phyloP scores from a whole-genome alignment of 495 filamentous ascomycete species.

The Pseudevernia furfuracea region DNA sequence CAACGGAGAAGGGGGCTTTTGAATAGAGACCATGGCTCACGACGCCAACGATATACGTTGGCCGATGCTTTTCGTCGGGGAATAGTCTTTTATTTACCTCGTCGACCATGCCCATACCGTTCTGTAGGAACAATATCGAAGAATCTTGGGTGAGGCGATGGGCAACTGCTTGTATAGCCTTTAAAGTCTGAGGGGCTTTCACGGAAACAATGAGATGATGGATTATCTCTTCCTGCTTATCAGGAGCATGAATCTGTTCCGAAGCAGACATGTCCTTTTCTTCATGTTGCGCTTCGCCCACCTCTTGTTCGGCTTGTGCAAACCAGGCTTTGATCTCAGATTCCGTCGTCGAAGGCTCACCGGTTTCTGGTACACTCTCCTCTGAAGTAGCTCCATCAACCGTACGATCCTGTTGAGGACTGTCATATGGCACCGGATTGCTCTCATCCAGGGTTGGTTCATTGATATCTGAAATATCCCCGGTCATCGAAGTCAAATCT shows the following conservation, averaged over 20 bases:
- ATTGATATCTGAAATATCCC: too few relatives aligned
- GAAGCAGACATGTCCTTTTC: not conserved
- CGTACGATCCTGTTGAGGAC: not conserved
- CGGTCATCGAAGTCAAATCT: not conserved
- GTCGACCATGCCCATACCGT: constrained; percentile 78
- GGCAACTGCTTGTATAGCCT: constrained; percentile 49
- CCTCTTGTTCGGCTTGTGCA: not conserved
- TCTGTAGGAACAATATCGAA: constrained; percentile 73
- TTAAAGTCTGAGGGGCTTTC: constrained; percentile 49
- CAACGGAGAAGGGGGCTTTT: constrained; percentile 48
- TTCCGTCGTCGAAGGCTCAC: not conserved
- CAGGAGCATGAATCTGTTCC: not conserved
- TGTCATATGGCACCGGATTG: not conserved
- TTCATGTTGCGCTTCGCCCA: not conserved
- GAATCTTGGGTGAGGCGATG: constrained; percentile 63
- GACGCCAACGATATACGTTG: constrained; percentile 69
- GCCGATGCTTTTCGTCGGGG: constrained; percentile 51
- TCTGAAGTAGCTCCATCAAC: not conserved
- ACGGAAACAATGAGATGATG: constrained; percentile 69
- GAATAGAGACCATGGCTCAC: constrained; percentile 57
- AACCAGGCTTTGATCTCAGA: constrained; percentile 1
- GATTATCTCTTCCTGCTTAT: constrained; percentile 44
- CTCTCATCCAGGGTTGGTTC: not conserved
- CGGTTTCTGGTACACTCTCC: not conserved
- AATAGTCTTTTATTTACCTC: constrained; percentile 61